These are phyloP conservation scores for Aspergillus pseudoviridinutans DNA, from an alignment of 2,329 filamentous ascomycete genomes.

Conservation along the genomic window DNA sequence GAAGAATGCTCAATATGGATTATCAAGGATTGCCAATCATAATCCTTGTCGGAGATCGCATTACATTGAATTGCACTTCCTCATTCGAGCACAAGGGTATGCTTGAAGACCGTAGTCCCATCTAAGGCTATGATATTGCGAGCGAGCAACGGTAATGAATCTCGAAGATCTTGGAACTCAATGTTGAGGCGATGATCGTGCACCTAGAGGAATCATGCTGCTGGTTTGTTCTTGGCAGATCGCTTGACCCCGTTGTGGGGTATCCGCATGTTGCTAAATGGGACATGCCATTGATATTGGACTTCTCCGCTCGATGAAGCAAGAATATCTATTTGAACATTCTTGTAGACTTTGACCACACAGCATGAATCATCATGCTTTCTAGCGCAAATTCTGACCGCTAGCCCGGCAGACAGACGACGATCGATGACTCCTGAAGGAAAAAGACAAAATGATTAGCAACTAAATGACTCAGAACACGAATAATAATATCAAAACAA, in stretches of 20 bases:
- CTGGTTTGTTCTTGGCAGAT: neutral
- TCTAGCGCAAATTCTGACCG: neutral
- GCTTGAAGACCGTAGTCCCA: neutral
- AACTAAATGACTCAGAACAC: neutral
- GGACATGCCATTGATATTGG: neutral
- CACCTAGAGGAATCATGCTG: neutral
- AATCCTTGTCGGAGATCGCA: neutral
- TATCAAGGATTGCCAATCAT: neutral
- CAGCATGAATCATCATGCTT: neutral
- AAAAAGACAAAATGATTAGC: neutral
- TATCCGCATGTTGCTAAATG: neutral
- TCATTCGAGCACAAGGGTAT: neutral
- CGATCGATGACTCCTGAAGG: neutral
- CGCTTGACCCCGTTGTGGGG: neutral
- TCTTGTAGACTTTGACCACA: neutral
- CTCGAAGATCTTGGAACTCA: neutral
- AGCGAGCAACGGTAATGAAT: neutral
- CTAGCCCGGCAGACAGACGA: neutral
- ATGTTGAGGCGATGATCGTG: neutral
- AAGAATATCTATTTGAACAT: neutral
- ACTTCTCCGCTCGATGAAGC: neutral
- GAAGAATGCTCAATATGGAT: neutral
- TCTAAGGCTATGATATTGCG: neutral
- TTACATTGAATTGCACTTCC: neutral
- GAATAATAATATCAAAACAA: neutral